Conservation (phyloP, 352 stramenopile genomes). For the Plasmopara viticola region DNA sequence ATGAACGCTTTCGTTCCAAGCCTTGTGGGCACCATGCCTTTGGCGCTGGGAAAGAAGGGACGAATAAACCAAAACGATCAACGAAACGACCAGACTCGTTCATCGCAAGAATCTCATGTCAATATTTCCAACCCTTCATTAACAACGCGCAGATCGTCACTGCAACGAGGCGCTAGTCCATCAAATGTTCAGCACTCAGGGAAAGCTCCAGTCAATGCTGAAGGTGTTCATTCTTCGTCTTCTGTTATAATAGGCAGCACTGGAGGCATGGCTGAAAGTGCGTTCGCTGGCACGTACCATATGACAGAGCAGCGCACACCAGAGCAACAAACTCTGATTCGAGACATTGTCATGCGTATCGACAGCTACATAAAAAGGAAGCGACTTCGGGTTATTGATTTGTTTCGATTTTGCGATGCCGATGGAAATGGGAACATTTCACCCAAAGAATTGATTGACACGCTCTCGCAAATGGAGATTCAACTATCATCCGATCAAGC, state of each 20-base stretch:
- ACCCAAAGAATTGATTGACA: slow-evolving; percentile 75
- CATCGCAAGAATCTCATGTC: slow-evolving; percentile 1
- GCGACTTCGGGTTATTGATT: slow-evolving; percentile 73
- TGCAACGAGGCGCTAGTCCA: slow-evolving; percentile 18
- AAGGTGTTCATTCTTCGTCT: slow-evolving; percentile 6
- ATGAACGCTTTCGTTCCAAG: slow-evolving; percentile 12
- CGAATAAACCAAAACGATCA: not conserved
- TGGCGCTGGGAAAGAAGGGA: slow-evolving; percentile 27
- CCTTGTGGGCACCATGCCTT: slow-evolving; percentile 29
- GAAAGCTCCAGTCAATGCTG: not conserved
- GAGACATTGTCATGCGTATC: slow-evolving; percentile 72
- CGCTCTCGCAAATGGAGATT: slow-evolving; percentile 80
- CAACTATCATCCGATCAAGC: slow-evolving; percentile 60
- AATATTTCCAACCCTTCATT: not conserved
- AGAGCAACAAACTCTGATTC: slow-evolving; percentile 63
- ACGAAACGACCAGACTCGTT: slow-evolving; percentile 8
- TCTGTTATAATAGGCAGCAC: not conserved
- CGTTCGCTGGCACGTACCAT: slow-evolving; percentile 55
- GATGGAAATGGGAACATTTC: slow-evolving; percentile 78
- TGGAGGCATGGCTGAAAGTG: slow-evolving; percentile 24
- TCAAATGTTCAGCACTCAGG: slow-evolving; percentile 5
- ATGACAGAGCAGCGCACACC: slow-evolving; percentile 58
- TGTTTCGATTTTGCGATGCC: slow-evolving; percentile 81
- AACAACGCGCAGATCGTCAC: not conserved
- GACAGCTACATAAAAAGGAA: slow-evolving; percentile 83